Evolutionary conservation across 1,284 basidiomycete species (phyloP).

Genomic region (Vanrija sp.): DNA sequence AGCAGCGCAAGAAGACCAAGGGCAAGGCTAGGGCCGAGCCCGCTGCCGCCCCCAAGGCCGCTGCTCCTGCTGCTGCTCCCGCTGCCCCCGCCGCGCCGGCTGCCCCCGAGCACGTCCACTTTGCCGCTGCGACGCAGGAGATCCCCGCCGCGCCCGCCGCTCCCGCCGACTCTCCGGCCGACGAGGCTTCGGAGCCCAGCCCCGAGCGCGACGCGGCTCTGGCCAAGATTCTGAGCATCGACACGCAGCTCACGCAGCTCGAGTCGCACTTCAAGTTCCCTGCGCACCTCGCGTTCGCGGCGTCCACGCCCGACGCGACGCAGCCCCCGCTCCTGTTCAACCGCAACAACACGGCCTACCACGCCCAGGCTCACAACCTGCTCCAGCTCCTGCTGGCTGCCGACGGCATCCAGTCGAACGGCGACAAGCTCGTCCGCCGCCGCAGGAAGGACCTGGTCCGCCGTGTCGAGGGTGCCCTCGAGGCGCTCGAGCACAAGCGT

Average conservation of each 20-base stretch:
- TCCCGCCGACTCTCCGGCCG: slow-evolving; percentile 7
- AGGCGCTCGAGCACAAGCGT: slow-evolving; percentile 53
- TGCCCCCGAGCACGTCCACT: not conserved
- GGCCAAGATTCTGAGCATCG: slow-evolving; percentile 13
- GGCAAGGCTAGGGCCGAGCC: not conserved
- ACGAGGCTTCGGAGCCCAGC: slow-evolving; percentile 19
- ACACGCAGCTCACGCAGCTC: slow-evolving; percentile 24
- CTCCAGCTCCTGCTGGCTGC: slow-evolving; percentile 61
- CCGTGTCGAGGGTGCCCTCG: slow-evolving; percentile 61
- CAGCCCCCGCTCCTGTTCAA: slow-evolving; percentile 53
- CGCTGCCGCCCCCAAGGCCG: slow-evolving; percentile 66
- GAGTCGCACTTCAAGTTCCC: slow-evolving; percentile 37
- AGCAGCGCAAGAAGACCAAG: not conserved
- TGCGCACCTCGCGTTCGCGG: slow-evolving; percentile 30
- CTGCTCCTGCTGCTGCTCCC: slow-evolving; percentile 74
- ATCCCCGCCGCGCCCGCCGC: not conserved
- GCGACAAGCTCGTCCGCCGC: slow-evolving; percentile 58
- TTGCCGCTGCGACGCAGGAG: too few species aligned
- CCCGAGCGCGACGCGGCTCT: slow-evolving; percentile 19
- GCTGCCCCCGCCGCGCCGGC: slow-evolving; percentile 77
- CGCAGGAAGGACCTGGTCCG: slow-evolving; percentile 59
- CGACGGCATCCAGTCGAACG: slow-evolving; percentile 64
- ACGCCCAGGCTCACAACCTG: slow-evolving; percentile 60
- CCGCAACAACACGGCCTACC: slow-evolving; percentile 56
- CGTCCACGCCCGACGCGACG: slow-evolving; percentile 12